phyloP scores from a whole-genome alignment of 1,284 basidiomycete species.

The Lentinula novae-zelandiae region DNA sequence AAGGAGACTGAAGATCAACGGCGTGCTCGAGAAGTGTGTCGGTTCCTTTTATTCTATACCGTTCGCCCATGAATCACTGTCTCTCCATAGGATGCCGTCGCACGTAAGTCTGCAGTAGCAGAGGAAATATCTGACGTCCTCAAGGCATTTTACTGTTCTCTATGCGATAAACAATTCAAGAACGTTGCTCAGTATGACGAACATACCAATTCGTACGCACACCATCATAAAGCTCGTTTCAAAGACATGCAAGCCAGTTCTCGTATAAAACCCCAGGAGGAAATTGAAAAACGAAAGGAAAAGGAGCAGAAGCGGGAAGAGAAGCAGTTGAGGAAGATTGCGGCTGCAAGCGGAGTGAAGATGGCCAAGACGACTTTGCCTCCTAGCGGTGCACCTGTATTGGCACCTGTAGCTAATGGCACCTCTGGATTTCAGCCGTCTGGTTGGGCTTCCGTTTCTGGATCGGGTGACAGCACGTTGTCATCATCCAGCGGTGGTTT shows the following conservation, averaged over 20 bases:
- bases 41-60: background rate
- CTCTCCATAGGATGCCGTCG: conserved; percentile 53
- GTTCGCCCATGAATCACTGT: background rate
- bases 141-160: conserved; percentile 70
- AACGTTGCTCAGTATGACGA: conserved; percentile 82
- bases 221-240: conserved; percentile 76
- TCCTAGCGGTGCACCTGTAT: conserved; percentile 18
- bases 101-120: conserved; percentile 61
- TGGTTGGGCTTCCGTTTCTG: conserved; percentile 44
- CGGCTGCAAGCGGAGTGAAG: conserved; percentile 72
- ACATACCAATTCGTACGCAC: conserved; percentile 80
- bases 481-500: conserved; percentile 27
- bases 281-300: conserved; percentile 70
- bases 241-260: conserved; percentile 72
- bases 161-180: conserved; percentile 82
- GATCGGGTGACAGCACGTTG: conserved; percentile 15
- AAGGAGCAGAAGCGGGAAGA: conserved; percentile 80
- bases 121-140: conserved; percentile 64
- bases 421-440: conserved; percentile 34
- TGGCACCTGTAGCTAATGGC: conserved; percentile 17
- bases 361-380: conserved; percentile 44
- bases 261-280: conserved; percentile 55
- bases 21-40: conserved; percentile 58
- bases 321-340: conserved; percentile 75
- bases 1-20: conserved; percentile 77